phyloP scores from a whole-genome alignment of 768 basidiomycete species.

The Antrodiella citrinella region DNA sequence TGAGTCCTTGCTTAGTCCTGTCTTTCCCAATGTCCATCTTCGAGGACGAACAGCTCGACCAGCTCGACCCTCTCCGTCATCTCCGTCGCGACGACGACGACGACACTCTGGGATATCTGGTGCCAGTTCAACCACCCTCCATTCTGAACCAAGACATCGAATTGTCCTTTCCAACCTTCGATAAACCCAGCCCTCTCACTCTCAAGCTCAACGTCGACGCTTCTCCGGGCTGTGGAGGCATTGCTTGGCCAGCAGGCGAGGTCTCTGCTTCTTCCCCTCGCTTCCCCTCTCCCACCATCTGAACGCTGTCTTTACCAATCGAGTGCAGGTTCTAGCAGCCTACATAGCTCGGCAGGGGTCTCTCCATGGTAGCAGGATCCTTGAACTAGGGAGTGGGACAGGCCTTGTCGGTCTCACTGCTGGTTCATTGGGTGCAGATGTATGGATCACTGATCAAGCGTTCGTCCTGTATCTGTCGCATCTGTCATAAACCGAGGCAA shows the following conservation, averaged over 20 bases:
- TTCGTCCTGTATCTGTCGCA: conserved; percentile 34
- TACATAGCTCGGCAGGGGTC: conserved; percentile 62
- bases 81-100: conserved; percentile 34
- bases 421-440: conserved; percentile 53
- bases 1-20: too few relatives aligned
- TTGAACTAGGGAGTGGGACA: conserved; percentile 89
- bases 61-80: conserved; percentile 53
- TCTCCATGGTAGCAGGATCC: conserved; percentile 46
- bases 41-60: conserved; percentile 47
- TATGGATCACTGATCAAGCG: conserved; percentile 89
- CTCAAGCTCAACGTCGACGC: conserved; percentile 65
- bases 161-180: conserved; percentile 28
- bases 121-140: conserved; percentile 49
- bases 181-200: conserved; percentile 20
- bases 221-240: conserved; percentile 83
- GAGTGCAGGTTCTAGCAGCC: conserved; percentile 59
- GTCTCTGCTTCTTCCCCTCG: conserved; percentile 28
- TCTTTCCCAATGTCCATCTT: conserved; percentile 10
- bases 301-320: not conserved
- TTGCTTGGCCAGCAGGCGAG: conserved; percentile 90
- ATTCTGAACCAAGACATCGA: conserved; percentile 38
- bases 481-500: not conserved
- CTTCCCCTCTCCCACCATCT: not conserved
- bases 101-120: conserved; percentile 20
- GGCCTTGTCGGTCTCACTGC: conserved; percentile 88